phyloP scores from a whole-genome alignment of 2,329 filamentous ascomycete species.

The Ascosphaera aggregata region DNA sequence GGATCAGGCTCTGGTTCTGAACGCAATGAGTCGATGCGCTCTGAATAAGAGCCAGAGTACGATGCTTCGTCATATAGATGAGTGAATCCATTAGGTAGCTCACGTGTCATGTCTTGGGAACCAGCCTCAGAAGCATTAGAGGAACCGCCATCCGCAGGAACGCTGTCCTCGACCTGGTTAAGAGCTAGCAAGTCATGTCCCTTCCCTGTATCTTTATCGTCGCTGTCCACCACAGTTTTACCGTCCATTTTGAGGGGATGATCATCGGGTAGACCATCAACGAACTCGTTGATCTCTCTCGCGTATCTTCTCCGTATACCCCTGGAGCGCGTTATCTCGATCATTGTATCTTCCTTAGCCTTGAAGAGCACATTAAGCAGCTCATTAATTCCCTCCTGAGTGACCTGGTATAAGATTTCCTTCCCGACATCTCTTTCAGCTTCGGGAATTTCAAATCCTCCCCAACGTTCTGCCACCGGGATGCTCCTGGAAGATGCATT shows the following conservation, averaged over 20 bases:
- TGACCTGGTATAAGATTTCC: slow-evolving; percentile 76
- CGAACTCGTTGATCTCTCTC: slow-evolving; percentile 17
- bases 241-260: slow-evolving; percentile 1
- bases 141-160: not conserved
- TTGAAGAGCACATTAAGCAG: slow-evolving; percentile 72
- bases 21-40: not conserved
- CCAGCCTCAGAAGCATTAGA: not conserved
- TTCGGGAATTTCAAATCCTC: slow-evolving; percentile 54
- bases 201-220: not conserved
- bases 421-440: slow-evolving; percentile 64
- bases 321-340: slow-evolving; percentile 41
- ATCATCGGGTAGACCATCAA: slow-evolving; percentile 1
- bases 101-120: not conserved
- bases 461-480: slow-evolving; percentile 44
- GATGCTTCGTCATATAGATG: not conserved
- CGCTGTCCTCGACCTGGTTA: not conserved
- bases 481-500: slow-evolving; percentile 51
- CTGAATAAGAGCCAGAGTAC: not conserved
- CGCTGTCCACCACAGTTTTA: slow-evolving; percentile 1
- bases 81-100: not conserved
- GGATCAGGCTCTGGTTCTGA: slow-evolving; percentile 12
- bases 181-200: not conserved
- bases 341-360: slow-evolving; percentile 49
- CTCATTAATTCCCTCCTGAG: slow-evolving; percentile 84
- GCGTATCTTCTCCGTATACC: slow-evolving; percentile 33